Conservation (phyloP, 257 asterid species). For the Handroanthus guayacan region DNA sequence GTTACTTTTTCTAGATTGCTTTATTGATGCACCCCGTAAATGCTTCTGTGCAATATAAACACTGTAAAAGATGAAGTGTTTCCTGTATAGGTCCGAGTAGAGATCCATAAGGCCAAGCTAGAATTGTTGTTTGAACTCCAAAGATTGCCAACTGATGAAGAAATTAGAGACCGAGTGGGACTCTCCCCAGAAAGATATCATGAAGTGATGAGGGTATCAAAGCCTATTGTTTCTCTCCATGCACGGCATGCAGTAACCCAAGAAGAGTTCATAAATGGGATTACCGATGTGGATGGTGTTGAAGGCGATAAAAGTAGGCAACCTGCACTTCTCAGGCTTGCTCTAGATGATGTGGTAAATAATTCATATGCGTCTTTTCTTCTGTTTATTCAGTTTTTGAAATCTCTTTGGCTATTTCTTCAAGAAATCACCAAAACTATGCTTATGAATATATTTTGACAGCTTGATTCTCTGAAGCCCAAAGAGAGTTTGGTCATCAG, state of each 20-base stretch:
- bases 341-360: conserved; percentile 92
- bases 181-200: conserved; percentile 76
- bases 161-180: conserved; percentile 64
- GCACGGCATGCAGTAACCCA: conserved; percentile 71
- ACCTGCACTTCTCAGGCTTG: conserved; percentile 92
- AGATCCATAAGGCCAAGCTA: conserved; percentile 72
- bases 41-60: too few relatives aligned
- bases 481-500: conserved; percentile 95
- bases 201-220: conserved; percentile 80
- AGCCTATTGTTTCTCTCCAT: conserved; percentile 73
- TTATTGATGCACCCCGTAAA: neutral
- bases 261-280: conserved; percentile 77
- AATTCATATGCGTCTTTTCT: neutral
- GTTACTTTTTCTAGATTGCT: neutral
- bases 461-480: conserved; percentile 98
- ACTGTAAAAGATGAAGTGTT: conserved; percentile 16
- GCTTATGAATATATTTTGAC: conserved; percentile 29
- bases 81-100: conserved; percentile 65
- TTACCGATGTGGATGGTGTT: conserved; percentile 75
- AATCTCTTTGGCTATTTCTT: neutral
- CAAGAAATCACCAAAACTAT: conserved; percentile 17
- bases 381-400: neutral
- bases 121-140: conserved; percentile 69
- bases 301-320: conserved; percentile 76
- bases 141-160: conserved; percentile 72